Evolutionary conservation across 2,329 filamentous ascomycete species (phyloP), one percentile per base, ranked within the genome.

Genomic region (Penicillium sclerotigenum): DNA sequence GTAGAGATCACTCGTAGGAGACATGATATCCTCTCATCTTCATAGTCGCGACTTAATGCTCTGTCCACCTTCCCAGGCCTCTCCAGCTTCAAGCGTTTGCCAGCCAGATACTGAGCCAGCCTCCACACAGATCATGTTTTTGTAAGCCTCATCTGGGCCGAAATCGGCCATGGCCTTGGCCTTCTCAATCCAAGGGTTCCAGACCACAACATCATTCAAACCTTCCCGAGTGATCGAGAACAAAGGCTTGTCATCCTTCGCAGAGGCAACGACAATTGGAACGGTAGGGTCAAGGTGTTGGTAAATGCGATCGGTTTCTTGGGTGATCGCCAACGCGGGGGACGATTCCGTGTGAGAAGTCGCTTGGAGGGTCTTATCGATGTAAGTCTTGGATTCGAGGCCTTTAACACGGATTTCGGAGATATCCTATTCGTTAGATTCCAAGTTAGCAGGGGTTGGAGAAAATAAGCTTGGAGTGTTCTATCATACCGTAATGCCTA

Each of bases 141-240:
- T 90, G 80, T 88, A 97, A 36, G 89, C 94, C 52, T 92, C 89
- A 70, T 95, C 89, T 47, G 94, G 94, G 56, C 83, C 83, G 72
- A 97, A 97, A 74, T 99, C 94, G 50, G 80, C 86, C 77, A 96
- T 96, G 5, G 82, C 82, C 65, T 86, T 84, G 1, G 90, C 86
- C 79, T 95, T 96, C 61, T 92, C 90, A 38, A 82, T 81, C 91
- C 93, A 97, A 1, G 94, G 94, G 76, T 99, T 99, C 94, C 94
- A 99, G 29, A 97, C 89, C 1, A 97, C 93, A 16, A 94, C 87
- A 64, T 97, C 90, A 59, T 84, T 83, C 63, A 99, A 81, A 63
- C 91, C 92, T 75, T 97, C 91, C 59, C 94, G 85, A 38, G 88
- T 84, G 53, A 97, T 81, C 57, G 86, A 85, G 77, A 89, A 91